Evolutionary conservation across 2,329 filamentous ascomycete genomes (phyloP).

Genomic region (Epichloe festucae): DNA sequence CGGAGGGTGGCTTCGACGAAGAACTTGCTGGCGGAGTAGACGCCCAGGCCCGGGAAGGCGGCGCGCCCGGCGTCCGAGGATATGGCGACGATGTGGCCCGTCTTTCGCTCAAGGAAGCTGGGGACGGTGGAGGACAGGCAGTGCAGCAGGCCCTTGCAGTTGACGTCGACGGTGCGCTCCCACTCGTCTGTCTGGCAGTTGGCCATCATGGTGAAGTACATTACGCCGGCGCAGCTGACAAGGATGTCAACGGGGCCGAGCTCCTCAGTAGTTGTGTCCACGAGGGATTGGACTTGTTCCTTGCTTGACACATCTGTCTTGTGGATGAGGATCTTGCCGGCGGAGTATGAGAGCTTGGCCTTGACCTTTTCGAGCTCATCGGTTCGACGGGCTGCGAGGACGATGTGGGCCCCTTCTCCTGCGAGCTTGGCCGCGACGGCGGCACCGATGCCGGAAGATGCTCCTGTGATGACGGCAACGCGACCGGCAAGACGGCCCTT

Average conservation of each 20-base stretch:
- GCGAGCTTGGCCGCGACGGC: conserved; percentile 59
- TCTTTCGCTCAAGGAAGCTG: conserved; percentile 54
- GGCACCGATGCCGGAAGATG: conserved; percentile 67
- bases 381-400: conserved; percentile 56
- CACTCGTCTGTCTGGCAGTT: conserved; percentile 62
- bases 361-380: conserved; percentile 58
- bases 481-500: conserved; percentile 51
- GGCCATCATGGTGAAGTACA: conserved; percentile 84
- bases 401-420: conserved; percentile 57
- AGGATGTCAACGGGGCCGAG: conserved; percentile 67
- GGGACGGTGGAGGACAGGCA: conserved; percentile 58
- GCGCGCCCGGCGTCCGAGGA: conserved; percentile 73
- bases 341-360: conserved; percentile 39
- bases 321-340: conserved; percentile 53
- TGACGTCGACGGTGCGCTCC: conserved; percentile 73
- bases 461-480: conserved; percentile 66
- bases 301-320: conserved; percentile 61
- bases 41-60: conserved; percentile 67
- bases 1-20: conserved; percentile 77
- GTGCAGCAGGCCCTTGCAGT: conserved; percentile 72
- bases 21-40: conserved; percentile 76
- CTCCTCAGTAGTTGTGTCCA: conserved; percentile 42
- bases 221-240: conserved; percentile 70
- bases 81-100: conserved; percentile 66
- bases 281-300: conserved; percentile 51